Evolutionary conservation across 2,329 filamentous ascomycete species (phyloP), one percentile per base, ranked within the genome.

Genomic region (Neoarthrinium moseri): DNA sequence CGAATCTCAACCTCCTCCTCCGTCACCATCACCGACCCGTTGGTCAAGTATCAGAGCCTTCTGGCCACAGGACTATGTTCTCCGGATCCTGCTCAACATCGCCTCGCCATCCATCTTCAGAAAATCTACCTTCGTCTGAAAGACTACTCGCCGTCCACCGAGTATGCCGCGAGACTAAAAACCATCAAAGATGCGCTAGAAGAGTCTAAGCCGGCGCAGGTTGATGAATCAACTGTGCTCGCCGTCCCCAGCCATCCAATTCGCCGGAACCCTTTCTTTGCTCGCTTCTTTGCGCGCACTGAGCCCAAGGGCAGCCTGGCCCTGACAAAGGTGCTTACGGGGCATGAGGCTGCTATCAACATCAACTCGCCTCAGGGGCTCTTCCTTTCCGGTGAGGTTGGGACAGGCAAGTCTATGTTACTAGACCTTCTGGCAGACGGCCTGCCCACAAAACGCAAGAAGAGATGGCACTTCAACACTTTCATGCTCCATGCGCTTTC

Each of bases 361-460:
- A 76, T 91, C 38, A 75, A 87, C 56, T 89, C 86, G 0, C 89
- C 89, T 0, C 81, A 77, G 54, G 89, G 89, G 0, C 68, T 94
- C 13, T 84, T 92, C 59, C 73, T 94, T 0, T 89, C 89, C 21
- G 88, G 89, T 6, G 87, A 91, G 59, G 89, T 94, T 2, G 89
- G 89, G 10, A 90, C 86, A 0, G 88, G 89, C 12, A 94, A 94
- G 63, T 87, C 83, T 5, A 91, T 94, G 86, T 76, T 94, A n/a
- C 75, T 91, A 12, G 88, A 92, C 57, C 70, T 94, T 0, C 80
- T 94, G n/a, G 86, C 87, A 12, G 84, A 90, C 42, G 86, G 85
- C 41, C 67, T 94, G 4, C 89, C 89, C 1, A 90, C 82, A 13
- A 71, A 75, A 35, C 84, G 83, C 57, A 92, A 92, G 69, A 74